phyloP scores from a whole-genome alignment of 176 grass and related monocot species.

The Guadua angustifolia region DNA sequence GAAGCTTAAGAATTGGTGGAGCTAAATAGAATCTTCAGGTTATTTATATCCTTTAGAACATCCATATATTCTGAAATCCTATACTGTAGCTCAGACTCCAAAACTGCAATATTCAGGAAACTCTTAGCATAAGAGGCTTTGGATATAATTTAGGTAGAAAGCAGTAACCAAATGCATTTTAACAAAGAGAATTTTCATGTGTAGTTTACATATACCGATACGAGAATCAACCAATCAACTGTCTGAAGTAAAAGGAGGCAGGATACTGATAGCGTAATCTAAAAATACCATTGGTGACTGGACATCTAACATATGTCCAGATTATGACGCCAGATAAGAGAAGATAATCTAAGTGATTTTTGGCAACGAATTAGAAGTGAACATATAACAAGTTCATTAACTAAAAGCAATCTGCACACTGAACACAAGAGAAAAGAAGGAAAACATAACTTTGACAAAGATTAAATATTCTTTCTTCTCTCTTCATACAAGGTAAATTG shows the following conservation, averaged over 20 bases:
- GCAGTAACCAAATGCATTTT: background rate
- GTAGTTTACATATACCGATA: background rate
- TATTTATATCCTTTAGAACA: slow-evolving; percentile 72
- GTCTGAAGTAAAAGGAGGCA: background rate
- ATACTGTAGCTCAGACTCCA: slow-evolving; percentile 68
- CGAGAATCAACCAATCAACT: slow-evolving; percentile 9
- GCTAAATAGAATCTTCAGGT: slow-evolving; percentile 71
- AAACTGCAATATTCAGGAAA: slow-evolving; percentile 56
- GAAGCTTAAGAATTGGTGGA: slow-evolving; percentile 39
- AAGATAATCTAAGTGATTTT: slow-evolving; percentile 23
- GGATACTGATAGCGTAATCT: background rate
- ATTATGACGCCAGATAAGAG: background rate
- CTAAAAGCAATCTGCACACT: slow-evolving; percentile 6
- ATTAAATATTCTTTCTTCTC: background rate
- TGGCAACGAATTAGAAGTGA: background rate
- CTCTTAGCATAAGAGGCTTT: slow-evolving; percentile 12
- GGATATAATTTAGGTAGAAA: slow-evolving; percentile 8
- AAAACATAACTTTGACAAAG: background rate
- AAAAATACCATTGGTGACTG: background rate
- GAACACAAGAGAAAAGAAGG: background rate
- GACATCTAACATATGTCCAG: background rate
- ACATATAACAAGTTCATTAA: slow-evolving; percentile 28
- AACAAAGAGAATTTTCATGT: background rate
- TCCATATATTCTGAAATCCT: slow-evolving; percentile 53
- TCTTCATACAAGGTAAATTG: background rate